Evolutionary conservation across 2,329 filamentous ascomycete species (phyloP), one percentile per base, ranked within the genome.

Genomic region (Sporothrix sp.): DNA sequence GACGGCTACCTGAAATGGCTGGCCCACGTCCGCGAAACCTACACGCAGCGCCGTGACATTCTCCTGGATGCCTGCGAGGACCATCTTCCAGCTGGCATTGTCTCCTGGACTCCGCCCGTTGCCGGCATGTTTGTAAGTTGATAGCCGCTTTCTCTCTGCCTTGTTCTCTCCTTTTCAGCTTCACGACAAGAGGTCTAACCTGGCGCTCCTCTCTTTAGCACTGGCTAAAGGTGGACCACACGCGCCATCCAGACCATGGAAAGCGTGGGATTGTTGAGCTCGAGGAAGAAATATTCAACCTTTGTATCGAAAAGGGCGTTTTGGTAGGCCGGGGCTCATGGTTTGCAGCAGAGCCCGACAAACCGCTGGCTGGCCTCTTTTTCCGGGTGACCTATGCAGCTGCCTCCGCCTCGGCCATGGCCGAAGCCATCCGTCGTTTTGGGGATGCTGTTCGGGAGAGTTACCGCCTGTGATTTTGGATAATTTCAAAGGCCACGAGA

Each of bases 41-140:
- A 98, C 63, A 93, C 90, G 1, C 71, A 73, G 57, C 79, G 91
- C 54, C 74, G 93, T 51, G 78, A 97, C 62, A 76, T 79, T 23
- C 78, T 98, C 52, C 71, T 95, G 5, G 73, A 76, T 7, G 88
- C 90, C 0, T 96, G 89, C 63, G 87, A 93, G 66, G 77, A 79
- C 56, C 79, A 84, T 58, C 69, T 96, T 18, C 89, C 90, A 0
- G 69, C 64, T 21, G 82, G 85, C 20, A 72, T 96, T 30, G 84
- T 88, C 16, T 81, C 74, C 65, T 97, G 90, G 89, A 77, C 72
- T 23, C 78, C 86, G 0, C 90, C 91, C 0, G 77, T 76, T 52
- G 87, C 90, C 1, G 91, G 91, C 63, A 98, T 98, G 93, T 98
- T 98, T 77, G 84, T 87, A 68, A 75, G 84, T 81, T 39, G 10